Evolutionary conservation across 768 basidiomycete species (phyloP), one percentile per base, ranked within the genome.

Genomic region (Macrolepiota dolichaula): DNA sequence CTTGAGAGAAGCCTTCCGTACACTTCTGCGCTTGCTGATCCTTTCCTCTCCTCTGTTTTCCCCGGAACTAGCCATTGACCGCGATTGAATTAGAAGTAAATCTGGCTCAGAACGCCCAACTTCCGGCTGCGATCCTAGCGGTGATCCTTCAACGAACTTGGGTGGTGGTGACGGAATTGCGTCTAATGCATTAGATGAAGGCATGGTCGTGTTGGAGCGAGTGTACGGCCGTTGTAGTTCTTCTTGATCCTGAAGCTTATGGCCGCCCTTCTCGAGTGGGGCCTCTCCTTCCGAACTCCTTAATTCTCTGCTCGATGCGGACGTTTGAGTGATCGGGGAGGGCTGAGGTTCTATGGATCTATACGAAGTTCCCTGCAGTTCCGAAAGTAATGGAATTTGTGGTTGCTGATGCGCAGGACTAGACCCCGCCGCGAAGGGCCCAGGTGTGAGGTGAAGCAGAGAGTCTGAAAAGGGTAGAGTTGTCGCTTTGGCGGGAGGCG

Each of bases 371-470:
- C 51, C 32, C 25, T 55, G 40, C 32, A 50, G 17, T 25, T 46
- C 25, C 29, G 56, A 57, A 46, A 38, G 37, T 35, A 46, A 5
- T 37, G 32, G 40, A 27, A 32, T 37, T 50, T 12, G 49, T 22
- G 37, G 52, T 63, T 64, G 51, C 62, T 59, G 61, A 29, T 37
- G 44, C 24, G 27, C n/a, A n/a, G 59, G 22, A 61, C 52, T 50
- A 50, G 59, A 55, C 53, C 49, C 59, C 29, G n/a, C 17, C 11
- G 15, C 38, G 22, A 60, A 60, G 13, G 73, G 75, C 62, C 69
- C 73, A 66, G 81, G 79, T 25, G 78, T 76, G 9, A 80, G 69
- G 49, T 82, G 77, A 36, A 70, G 72, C 61, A 78, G 69, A 22
- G 78, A 76, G 51, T 79, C 68, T 25, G 44, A 47, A 54, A 71